Percentiles rank a stretch among this genome's conserved stretches.
These are phyloP conservation scores for Russula earlei DNA, from an alignment of 768 basidiomycete genomes.

Conservation along the genomic window DNA sequence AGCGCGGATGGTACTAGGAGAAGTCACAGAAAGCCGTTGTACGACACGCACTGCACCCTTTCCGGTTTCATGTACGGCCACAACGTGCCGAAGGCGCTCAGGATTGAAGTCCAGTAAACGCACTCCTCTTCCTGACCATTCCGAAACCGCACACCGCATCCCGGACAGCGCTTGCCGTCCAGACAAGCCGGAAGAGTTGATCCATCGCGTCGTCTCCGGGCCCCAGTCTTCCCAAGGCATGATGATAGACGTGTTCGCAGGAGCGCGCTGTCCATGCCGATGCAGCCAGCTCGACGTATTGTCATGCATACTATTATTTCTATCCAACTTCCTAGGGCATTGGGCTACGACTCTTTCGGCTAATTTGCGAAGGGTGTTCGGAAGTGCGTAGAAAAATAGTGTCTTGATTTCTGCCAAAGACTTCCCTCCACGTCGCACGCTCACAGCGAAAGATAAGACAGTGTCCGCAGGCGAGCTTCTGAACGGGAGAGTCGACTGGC, in stretches of 20 bases:
- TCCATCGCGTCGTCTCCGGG: constrained; percentile 3
- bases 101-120: constrained; percentile 11
- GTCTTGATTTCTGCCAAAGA: background rate
- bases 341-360: background rate
- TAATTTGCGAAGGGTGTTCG: background rate
- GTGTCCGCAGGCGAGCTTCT: background rate
- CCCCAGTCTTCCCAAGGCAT: constrained; percentile 11
- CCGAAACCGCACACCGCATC: constrained; percentile 3
- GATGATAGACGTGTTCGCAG: background rate
- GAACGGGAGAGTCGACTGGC: background rate
- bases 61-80: background rate
- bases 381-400: background rate
- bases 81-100: background rate
- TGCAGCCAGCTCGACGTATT: background rate
- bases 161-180: background rate
- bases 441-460: constrained; percentile 4
- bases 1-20: background rate
- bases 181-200: background rate
- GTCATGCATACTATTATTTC: background rate
- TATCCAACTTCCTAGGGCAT: background rate
- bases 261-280: background rate
- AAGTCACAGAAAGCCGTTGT: background rate
- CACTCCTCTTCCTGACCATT: background rate
- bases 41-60: background rate
- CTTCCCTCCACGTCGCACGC: background rate